Percentiles rank a stretch among this genome's conserved stretches.
These are phyloP conservation scores for Penicillium psychrofluorescens DNA, from an alignment of 495 filamentous ascomycete genomes.

Conservation along the genomic window DNA sequence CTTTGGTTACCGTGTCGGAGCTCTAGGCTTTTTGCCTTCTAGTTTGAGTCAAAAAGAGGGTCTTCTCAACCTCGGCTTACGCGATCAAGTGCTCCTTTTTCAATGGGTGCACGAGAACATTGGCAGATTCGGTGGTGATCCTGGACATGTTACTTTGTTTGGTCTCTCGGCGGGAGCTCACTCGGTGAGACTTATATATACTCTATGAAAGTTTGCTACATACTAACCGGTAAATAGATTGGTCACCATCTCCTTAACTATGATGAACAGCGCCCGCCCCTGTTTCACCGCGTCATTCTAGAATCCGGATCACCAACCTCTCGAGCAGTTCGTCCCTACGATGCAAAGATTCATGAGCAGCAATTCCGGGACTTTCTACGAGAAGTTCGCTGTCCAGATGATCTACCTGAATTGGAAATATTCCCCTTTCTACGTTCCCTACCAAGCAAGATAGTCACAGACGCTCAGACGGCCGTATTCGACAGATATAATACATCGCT, in stretches of 20 bases:
- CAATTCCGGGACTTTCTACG: conserved; percentile 54
- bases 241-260: conserved; percentile 58
- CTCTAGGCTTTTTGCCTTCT: conserved; percentile 56
- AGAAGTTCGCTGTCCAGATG: conserved; percentile 28
- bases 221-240: conserved; percentile 31
- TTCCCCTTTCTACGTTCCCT: conserved; percentile 45
- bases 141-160: conserved; percentile 55
- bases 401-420: conserved; percentile 34
- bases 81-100: conserved; percentile 52
- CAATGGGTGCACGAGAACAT: conserved; percentile 58
- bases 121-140: conserved; percentile 51
- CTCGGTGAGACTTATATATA: conserved; percentile 30
- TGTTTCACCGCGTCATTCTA: conserved; percentile 57
- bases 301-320: conserved; percentile 58
- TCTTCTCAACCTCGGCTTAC: conserved; percentile 54
- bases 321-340: conserved; percentile 49
- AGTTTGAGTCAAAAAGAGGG: conserved; percentile 43
- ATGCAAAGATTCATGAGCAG: conserved; percentile 48
- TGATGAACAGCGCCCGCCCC: conserved; percentile 16
- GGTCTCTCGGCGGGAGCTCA: conserved; percentile 58
- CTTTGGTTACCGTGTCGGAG: conserved; percentile 56
- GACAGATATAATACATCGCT: conserved; percentile 45
- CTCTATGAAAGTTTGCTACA: background rate
- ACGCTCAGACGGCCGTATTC: conserved; percentile 45
- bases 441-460: conserved; percentile 34